These are phyloP conservation scores for Candida rishiriensis DNA, from an alignment of 805 yeast genomes.

Conservation along the genomic window DNA sequence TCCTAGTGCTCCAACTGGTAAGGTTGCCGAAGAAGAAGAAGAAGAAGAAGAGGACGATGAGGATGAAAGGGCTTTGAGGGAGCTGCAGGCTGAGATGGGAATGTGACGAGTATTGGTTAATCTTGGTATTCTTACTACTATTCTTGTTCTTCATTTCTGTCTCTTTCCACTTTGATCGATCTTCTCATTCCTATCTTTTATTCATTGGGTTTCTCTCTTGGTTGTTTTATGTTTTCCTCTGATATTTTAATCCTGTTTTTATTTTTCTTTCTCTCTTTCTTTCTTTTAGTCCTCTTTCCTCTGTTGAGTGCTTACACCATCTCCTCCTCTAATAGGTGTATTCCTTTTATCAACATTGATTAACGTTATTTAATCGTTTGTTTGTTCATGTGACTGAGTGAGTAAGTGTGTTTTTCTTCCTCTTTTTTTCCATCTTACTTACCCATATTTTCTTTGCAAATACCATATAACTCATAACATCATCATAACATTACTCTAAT, in stretches of 20 bases:
- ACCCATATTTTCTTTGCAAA: background rate
- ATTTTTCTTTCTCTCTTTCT: background rate
- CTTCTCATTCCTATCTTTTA: background rate
- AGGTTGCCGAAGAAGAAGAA: slow-evolving; percentile 36
- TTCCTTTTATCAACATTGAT: too few relatives aligned
- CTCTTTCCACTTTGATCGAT: background rate
- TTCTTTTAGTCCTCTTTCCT: background rate
- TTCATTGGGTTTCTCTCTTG: background rate
- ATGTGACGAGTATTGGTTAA: slow-evolving; percentile 30
- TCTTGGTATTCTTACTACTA: background rate
- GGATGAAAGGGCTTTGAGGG: slow-evolving; percentile 77
- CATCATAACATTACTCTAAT: background rate
- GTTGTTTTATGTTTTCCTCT: background rate
- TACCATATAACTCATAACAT: too few relatives aligned
- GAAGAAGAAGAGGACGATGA: slow-evolving; percentile 67
- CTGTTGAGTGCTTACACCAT: background rate
- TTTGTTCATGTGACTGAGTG: background rate
- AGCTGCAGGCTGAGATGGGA: slow-evolving; percentile 85
- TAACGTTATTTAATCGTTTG: too few relatives aligned
- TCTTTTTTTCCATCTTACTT: background rate
- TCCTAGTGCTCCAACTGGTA: slow-evolving; percentile 44
- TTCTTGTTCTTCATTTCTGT: background rate
- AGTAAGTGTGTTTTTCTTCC: background rate
- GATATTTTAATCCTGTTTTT: background rate
- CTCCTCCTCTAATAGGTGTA: background rate